Evolutionary conservation across 2,329 filamentous ascomycete species (phyloP).

Genomic region (Fusarium praegraminearum): DNA sequence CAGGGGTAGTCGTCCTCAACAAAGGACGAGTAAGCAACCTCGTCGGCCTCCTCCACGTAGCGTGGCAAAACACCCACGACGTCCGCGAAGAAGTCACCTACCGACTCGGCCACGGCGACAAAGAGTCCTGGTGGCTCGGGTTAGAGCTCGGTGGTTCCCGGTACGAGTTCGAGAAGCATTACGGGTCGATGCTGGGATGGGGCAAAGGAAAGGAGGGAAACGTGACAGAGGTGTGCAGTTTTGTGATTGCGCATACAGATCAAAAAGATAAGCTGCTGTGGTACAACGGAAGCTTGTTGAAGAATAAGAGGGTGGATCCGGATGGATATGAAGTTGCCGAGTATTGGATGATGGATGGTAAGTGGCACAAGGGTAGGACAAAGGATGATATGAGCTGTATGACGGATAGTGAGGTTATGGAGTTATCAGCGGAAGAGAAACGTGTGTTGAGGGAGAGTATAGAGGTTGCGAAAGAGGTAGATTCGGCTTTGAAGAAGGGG

Average conservation of each 20-base stretch:
- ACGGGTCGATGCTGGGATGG: conserved; percentile 56
- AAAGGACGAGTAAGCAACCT: conserved; percentile 53
- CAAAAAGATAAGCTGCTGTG: conserved; percentile 53
- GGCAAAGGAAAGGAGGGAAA: neutral
- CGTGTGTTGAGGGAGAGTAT: conserved; percentile 19
- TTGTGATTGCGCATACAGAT: conserved; percentile 57
- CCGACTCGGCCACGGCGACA: conserved; percentile 57
- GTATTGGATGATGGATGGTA: conserved; percentile 55
- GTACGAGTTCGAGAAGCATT: conserved; percentile 57
- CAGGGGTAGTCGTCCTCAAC: conserved; percentile 56
- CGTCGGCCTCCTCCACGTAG: conserved; percentile 54
- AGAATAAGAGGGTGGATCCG: conserved; percentile 51
- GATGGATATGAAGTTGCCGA: conserved; percentile 51
- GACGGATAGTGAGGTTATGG: conserved; percentile 31
- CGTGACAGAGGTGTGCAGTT: conserved; percentile 51
- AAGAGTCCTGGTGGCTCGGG: conserved; percentile 60
- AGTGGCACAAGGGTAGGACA: conserved; percentile 51
- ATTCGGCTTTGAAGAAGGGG: neutral
- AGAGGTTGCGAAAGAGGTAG: conserved; percentile 21
- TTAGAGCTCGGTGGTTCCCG: conserved; percentile 54
- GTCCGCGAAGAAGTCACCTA: conserved; percentile 57
- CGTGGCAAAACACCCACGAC: conserved; percentile 57
- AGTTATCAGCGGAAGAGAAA: conserved; percentile 3
- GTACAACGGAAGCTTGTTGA: conserved; percentile 58
- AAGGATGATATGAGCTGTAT: conserved; percentile 56